Percentiles rank a stretch among this genome's conserved stretches.
Conservation (phyloP, 179 eudicot species). For the Beta corolliflora region DNA sequence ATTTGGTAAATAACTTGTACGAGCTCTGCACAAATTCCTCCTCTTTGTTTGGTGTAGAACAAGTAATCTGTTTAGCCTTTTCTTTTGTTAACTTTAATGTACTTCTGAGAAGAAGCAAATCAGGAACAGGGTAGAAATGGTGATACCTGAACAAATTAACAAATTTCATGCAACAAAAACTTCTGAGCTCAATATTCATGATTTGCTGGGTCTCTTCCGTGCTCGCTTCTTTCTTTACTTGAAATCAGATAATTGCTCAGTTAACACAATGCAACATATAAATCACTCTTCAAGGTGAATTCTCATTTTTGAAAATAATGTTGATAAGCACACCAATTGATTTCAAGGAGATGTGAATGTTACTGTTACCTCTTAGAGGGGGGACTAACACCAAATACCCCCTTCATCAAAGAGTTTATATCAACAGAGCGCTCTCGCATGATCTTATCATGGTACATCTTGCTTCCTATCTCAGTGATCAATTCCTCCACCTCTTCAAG, state of each 20-base stretch:
- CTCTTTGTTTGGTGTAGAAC: too few species aligned
- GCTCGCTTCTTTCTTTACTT: slow-evolving; percentile 32
- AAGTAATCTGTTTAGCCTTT: too few species aligned
- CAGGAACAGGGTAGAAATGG: neutral
- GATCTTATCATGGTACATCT: slow-evolving; percentile 83
- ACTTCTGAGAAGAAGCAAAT: too few species aligned
- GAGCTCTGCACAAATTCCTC: too few species aligned
- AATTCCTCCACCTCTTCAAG: slow-evolving; percentile 89
- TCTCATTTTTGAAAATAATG: too few species aligned
- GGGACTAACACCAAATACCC: slow-evolving; percentile 59
- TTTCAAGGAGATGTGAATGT: neutral
- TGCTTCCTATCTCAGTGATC: slow-evolving; percentile 79
- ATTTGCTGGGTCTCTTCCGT: slow-evolving; percentile 31
- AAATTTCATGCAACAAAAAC: neutral
- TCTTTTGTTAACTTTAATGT: too few species aligned
- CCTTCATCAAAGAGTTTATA: slow-evolving; percentile 65
- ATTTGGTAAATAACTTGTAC: too few species aligned
- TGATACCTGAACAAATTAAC: slow-evolving; percentile 15
- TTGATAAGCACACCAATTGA: slow-evolving; percentile 1
- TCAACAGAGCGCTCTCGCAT: slow-evolving; percentile 67
- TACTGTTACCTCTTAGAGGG: slow-evolving; percentile 56
- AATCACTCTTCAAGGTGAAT: neutral
- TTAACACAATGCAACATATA: neutral
- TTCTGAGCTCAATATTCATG: slow-evolving; percentile 17
- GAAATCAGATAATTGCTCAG: slow-evolving; percentile 3